Evolutionary conservation across 225 moss, liverwort and hornwort species (phyloP).

Genomic region (Bryum argenteum): DNA sequence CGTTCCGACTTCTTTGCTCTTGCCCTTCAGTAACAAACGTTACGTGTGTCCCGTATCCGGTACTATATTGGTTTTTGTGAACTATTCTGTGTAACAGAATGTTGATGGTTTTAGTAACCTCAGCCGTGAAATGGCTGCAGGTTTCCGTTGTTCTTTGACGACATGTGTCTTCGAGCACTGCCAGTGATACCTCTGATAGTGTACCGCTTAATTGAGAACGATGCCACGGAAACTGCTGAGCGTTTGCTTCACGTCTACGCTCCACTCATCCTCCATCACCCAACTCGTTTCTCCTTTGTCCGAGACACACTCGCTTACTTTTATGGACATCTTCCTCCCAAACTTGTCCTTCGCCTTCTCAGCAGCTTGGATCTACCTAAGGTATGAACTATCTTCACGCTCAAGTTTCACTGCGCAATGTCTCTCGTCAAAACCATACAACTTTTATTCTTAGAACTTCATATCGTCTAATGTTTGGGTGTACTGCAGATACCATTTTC

Average conservation of each 20-base stretch:
- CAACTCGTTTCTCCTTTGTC: conserved; percentile 85
- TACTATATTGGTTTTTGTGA: conserved; percentile 13
- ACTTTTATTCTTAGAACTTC: conserved; percentile 23
- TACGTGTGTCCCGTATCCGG: conserved; percentile 25
- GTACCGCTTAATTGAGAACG: conserved; percentile 94
- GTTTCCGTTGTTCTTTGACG: conserved; percentile 92
- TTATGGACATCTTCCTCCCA: conserved; percentile 86
- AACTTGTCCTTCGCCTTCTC: conserved; percentile 87
- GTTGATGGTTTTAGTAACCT: conserved; percentile 48
- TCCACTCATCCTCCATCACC: conserved; percentile 80
- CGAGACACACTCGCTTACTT: conserved; percentile 96
- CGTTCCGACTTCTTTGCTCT: not conserved
- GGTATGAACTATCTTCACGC: conserved; percentile 38
- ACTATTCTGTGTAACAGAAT: conserved; percentile 7
- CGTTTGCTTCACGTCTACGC: conserved; percentile 74
- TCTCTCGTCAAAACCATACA: not conserved
- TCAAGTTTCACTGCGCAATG: not conserved
- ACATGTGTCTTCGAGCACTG: conserved; percentile 92
- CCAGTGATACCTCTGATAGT: conserved; percentile 93
- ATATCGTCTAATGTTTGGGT: conserved; percentile 1
- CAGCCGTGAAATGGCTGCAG: conserved; percentile 53
- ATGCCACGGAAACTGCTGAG: conserved; percentile 97
- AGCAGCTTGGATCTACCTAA: conserved; percentile 80
- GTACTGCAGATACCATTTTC: conserved; percentile 83
- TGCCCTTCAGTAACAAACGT: conserved; percentile 1